phyloP scores from a whole-genome alignment of 176 grass and related monocot genomes.

The Phyllostachys edulis region DNA sequence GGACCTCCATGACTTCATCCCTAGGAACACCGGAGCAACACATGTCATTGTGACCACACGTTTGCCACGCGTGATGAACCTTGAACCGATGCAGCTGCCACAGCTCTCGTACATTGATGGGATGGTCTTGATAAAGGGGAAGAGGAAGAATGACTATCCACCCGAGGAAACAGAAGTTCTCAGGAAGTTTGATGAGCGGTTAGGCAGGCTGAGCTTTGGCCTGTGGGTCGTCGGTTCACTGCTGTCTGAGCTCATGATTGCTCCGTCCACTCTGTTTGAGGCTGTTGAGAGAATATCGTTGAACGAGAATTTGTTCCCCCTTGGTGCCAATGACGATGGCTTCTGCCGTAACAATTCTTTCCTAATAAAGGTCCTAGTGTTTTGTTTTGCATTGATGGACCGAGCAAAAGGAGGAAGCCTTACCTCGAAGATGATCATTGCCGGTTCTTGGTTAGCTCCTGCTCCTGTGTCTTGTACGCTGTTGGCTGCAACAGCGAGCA shows the following conservation, averaged over 20 bases:
- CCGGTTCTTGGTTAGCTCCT: constrained; percentile 87
- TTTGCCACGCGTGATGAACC: constrained; percentile 75
- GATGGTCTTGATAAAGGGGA: constrained; percentile 74
- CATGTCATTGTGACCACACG: constrained; percentile 80
- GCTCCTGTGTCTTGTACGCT: constrained; percentile 71
- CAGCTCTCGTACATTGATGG: constrained; percentile 63
- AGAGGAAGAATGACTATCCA: constrained; percentile 73
- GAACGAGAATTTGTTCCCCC: constrained; percentile 55
- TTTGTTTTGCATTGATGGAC: constrained; percentile 92
- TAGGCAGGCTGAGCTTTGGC: constrained; percentile 86
- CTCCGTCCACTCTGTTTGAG: constrained; percentile 82
- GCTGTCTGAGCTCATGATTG: constrained; percentile 77
- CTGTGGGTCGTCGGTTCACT: constrained; percentile 80
- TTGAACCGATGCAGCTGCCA: constrained; percentile 85
- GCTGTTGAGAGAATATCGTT: constrained; percentile 72
- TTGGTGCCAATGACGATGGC: constrained; percentile 53
- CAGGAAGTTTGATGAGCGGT: constrained; percentile 77
- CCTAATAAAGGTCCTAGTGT: constrained; percentile 74
- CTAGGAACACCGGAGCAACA: constrained; percentile 82
- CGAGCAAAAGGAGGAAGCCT: constrained; percentile 68
- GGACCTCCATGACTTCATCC: constrained; percentile 94
- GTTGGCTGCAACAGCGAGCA: constrained; percentile 73
- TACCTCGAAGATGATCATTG: constrained; percentile 78
- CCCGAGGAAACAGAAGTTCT: constrained; percentile 72
- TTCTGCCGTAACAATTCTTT: constrained; percentile 87